Percentiles rank a stretch among this genome's conserved stretches.
Conservation (phyloP, 345 rosid genomes). For the Dovyalis caffra region DNA sequence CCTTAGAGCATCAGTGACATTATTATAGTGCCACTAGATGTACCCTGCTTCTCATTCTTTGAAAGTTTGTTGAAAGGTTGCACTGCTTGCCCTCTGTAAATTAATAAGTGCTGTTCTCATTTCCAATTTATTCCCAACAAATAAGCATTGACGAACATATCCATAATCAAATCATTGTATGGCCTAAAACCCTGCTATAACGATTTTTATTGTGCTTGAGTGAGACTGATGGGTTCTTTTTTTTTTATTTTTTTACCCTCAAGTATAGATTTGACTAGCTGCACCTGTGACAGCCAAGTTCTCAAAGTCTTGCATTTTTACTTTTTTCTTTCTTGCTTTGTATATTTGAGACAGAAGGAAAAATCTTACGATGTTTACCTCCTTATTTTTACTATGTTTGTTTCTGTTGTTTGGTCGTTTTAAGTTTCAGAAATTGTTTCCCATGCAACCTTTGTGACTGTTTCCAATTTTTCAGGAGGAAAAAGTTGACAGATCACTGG, state of each 20-base stretch:
- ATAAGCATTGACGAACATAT: background rate
- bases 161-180: background rate
- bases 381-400: background rate
- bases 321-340: background rate
- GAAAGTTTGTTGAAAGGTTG: background rate
- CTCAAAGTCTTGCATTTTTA: background rate
- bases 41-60: background rate
- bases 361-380: background rate
- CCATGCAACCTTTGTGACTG: background rate
- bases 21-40: background rate
- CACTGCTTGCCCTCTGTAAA: background rate
- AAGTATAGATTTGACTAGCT: background rate
- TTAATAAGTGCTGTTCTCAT: background rate
- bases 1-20: background rate
- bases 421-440: background rate
- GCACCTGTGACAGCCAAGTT: background rate
- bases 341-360: background rate
- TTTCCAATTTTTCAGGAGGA: constrained; percentile 22
- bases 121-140: background rate
- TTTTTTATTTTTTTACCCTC: too few species aligned
- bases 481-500: constrained; percentile 36
- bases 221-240: background rate
- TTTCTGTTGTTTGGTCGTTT: background rate
- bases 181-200: background rate
- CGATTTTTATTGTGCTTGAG: background rate